Percentiles rank a stretch among this genome's conserved stretches.
phyloP scores from a whole-genome alignment of 164 flowering plant species.

The Piper betle region DNA sequence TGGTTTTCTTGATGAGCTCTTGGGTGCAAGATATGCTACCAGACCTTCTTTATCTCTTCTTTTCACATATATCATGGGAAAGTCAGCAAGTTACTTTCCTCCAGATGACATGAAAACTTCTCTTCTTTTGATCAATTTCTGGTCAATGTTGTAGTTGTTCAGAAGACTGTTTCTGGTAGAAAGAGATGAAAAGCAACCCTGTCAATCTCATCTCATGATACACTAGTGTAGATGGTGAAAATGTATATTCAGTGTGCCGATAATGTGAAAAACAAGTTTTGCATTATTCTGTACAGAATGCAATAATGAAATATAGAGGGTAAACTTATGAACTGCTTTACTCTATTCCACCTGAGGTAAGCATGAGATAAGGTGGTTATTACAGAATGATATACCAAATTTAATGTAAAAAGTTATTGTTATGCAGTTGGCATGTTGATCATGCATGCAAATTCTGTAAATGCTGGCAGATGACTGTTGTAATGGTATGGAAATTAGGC shows the following conservation, averaged over 20 bases:
- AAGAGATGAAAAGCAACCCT: constrained; percentile 15
- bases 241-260: too few species aligned
- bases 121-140: constrained; percentile 89
- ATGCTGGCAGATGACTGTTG: too few species aligned
- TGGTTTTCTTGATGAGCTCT: constrained; percentile 78
- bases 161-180: constrained; percentile 87
- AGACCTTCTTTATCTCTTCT: constrained; percentile 65
- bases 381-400: too few species aligned
- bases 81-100: constrained; percentile 90
- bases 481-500: too few species aligned
- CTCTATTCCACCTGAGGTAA: background rate
- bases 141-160: constrained; percentile 85
- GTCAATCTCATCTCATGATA: too few species aligned
- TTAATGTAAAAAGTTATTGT: too few species aligned
- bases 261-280: too few species aligned
- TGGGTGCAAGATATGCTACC: constrained; percentile 59
- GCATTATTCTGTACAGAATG: background rate
- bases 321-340: background rate
- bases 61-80: constrained; percentile 72
- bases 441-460: too few species aligned
- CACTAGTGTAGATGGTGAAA: too few species aligned
- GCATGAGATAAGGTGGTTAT: background rate
- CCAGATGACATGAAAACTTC: constrained; percentile 93
- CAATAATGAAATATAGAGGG: background rate
- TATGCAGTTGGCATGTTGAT: too few species aligned